Evolutionary conservation across 2,329 filamentous ascomycete genomes (phyloP).

Genomic region (Proliferodiscus dingleyae): DNA sequence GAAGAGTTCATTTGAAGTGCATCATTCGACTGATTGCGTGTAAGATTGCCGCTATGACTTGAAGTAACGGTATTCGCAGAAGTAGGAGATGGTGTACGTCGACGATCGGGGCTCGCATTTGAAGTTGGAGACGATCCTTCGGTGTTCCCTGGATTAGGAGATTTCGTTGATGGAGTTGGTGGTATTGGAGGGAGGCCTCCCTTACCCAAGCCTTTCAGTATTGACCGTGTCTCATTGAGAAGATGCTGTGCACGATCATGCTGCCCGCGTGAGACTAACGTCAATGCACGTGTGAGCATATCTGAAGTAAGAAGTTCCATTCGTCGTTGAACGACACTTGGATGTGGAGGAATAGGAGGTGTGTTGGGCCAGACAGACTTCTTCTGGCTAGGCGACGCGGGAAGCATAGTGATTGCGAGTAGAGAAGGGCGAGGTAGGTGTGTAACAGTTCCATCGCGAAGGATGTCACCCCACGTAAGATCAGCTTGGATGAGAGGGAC

Average conservation of each 20-base stretch:
- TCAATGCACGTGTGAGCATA: constrained; percentile 91
- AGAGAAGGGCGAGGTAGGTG: constrained; percentile 87
- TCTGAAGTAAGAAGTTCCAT: constrained; percentile 98
- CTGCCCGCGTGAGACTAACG: constrained; percentile 83
- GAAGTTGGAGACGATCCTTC: constrained; percentile 25
- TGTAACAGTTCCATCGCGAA: constrained; percentile 79
- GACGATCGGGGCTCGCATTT: constrained; percentile 30
- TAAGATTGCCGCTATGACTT: constrained; percentile 35
- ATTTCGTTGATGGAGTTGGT: constrained; percentile 44
- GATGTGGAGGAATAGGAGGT: constrained; percentile 90
- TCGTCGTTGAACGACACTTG: constrained; percentile 87
- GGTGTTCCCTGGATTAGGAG: constrained; percentile 10
- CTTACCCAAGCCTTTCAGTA: constrained; percentile 92
- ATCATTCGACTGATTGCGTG: constrained; percentile 49
- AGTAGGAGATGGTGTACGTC: constrained; percentile 37
- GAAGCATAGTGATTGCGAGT: constrained; percentile 92
- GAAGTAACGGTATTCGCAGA: constrained; percentile 33
- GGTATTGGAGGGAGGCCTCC: constrained; percentile 87
- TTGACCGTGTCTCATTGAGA: constrained; percentile 87
- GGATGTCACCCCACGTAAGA: constrained; percentile 86
- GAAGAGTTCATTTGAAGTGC: constrained; percentile 44
- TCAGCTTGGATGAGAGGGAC: constrained; percentile 94
- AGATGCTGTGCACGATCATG: constrained; percentile 92
- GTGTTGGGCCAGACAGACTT: constrained; percentile 61
- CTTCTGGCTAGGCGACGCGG: constrained; percentile 52